Evolutionary conservation across 148 eudicot genomes (phyloP).

Genomic region (Cornus kousa): DNA sequence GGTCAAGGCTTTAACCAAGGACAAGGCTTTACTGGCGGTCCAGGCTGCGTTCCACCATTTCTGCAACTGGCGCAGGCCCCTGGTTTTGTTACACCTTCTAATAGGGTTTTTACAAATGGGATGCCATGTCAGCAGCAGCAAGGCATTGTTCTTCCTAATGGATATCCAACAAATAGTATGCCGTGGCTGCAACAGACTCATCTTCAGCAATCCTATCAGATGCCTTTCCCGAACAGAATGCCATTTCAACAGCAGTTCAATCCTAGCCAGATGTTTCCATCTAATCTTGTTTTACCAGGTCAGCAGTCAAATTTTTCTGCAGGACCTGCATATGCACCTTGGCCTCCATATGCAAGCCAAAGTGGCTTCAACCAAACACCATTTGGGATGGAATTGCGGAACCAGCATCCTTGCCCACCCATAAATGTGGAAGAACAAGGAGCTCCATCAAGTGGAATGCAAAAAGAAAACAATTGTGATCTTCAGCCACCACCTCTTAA

Average conservation of each 20-base stretch:
- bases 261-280: constrained; percentile 31
- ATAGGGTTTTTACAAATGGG: constrained; percentile 43
- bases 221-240: constrained; percentile 31
- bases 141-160: constrained; percentile 33
- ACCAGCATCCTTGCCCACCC: constrained; percentile 30
- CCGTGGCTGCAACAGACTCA: constrained; percentile 60
- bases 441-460: constrained; percentile 20
- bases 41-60: constrained; percentile 27
- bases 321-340: constrained; percentile 38
- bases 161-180: constrained; percentile 40
- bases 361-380: constrained; percentile 40
- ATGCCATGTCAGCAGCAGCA: constrained; percentile 50
- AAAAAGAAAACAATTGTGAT: constrained; percentile 14
- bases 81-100: constrained; percentile 25
- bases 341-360: constrained; percentile 34
- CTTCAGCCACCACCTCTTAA: constrained; percentile 20
- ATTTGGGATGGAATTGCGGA: constrained; percentile 33
- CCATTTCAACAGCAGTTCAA: constrained; percentile 49
- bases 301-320: constrained; percentile 40
- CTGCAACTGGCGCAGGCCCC: constrained; percentile 34
- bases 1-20: constrained; percentile 17
- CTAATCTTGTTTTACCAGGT: constrained; percentile 27
- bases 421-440: constrained; percentile 28
- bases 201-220: constrained; percentile 33
- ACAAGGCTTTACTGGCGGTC: constrained; percentile 28